Conservation (phyloP, 768 basidiomycete genomes). For the Pleurotus pulmonarius region DNA sequence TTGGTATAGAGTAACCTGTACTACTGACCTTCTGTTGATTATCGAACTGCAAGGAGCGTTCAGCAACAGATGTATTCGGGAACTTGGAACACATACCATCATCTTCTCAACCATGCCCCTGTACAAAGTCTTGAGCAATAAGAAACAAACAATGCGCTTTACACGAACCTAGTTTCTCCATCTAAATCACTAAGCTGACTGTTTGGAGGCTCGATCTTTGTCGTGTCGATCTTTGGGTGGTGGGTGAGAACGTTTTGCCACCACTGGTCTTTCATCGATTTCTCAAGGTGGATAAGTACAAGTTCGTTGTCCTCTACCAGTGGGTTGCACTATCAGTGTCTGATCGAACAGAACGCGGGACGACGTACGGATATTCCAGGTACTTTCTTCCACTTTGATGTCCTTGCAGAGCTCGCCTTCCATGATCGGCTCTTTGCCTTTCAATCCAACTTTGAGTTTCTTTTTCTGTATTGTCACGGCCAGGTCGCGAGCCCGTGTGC, state of each 20-base stretch:
- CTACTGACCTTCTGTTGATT: constrained; percentile 66
- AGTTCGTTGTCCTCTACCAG: constrained; percentile 70
- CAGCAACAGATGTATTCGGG: constrained; percentile 2
- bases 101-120: constrained; percentile 99
- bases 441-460: constrained; percentile 79
- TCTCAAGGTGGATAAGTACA: constrained; percentile 79
- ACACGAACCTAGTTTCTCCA: constrained; percentile 78
- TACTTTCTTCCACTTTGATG: constrained; percentile 94
- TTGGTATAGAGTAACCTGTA: not conserved
- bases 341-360: not conserved
- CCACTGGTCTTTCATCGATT: constrained; percentile 87
- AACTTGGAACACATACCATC: constrained; percentile 70
- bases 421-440: constrained; percentile 81
- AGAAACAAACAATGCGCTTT: not conserved
- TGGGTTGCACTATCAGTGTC: constrained; percentile 1
- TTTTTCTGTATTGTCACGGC: constrained; percentile 74
- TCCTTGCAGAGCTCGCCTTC: constrained; percentile 91
- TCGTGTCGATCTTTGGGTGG: constrained; percentile 95
- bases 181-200: constrained; percentile 96
- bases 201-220: constrained; percentile 92
- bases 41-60: constrained; percentile 50
- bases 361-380: constrained; percentile 86
- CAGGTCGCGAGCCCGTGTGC: constrained; percentile 80
- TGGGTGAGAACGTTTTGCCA: constrained; percentile 96
- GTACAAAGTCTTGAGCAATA: constrained; percentile 3